phyloP scores from a whole-genome alignment of 257 asterid genomes.

The Prunella vulgaris region DNA sequence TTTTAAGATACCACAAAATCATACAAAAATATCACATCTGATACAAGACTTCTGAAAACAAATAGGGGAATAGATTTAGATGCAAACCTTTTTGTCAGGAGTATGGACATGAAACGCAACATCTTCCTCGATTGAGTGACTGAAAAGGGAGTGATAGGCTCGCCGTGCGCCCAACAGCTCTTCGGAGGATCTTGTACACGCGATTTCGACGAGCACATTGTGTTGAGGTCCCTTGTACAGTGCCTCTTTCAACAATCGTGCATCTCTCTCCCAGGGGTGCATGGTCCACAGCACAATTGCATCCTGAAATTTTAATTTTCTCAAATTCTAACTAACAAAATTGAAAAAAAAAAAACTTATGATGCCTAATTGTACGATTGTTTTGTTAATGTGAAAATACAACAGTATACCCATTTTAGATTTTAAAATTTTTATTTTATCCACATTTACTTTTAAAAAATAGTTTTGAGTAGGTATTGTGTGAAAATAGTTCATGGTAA shows the following conservation, averaged over 20 bases:
- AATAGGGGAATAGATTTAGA: neutral
- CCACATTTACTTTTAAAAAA: too few species aligned
- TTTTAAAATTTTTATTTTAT: too few species aligned
- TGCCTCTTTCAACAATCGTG: slow-evolving; percentile 58
- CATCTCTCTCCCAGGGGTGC: slow-evolving; percentile 98
- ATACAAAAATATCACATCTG: too few species aligned
- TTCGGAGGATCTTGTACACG: slow-evolving; percentile 65
- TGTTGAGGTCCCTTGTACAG: slow-evolving; percentile 39
- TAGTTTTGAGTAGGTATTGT: too few species aligned
- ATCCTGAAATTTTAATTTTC: slow-evolving; percentile 32
- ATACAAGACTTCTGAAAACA: neutral
- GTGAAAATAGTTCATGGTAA: too few species aligned
- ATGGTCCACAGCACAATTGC: slow-evolving; percentile 75
- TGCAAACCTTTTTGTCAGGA: slow-evolving; percentile 43
- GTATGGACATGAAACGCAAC: slow-evolving; percentile 47
- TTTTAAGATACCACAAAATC: too few species aligned
- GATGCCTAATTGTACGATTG: too few species aligned
- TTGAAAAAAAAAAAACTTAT: too few species aligned
- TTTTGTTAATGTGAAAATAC: too few species aligned
- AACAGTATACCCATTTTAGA: too few species aligned
- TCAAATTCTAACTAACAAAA: too few species aligned
- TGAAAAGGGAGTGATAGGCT: slow-evolving; percentile 84
- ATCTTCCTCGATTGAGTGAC: slow-evolving; percentile 77
- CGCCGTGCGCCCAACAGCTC: slow-evolving; percentile 73
- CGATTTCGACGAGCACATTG: slow-evolving; percentile 51